phyloP scores from a whole-genome alignment of 2,329 filamentous ascomycete genomes.

The Trichophyton mentagrophytes region DNA sequence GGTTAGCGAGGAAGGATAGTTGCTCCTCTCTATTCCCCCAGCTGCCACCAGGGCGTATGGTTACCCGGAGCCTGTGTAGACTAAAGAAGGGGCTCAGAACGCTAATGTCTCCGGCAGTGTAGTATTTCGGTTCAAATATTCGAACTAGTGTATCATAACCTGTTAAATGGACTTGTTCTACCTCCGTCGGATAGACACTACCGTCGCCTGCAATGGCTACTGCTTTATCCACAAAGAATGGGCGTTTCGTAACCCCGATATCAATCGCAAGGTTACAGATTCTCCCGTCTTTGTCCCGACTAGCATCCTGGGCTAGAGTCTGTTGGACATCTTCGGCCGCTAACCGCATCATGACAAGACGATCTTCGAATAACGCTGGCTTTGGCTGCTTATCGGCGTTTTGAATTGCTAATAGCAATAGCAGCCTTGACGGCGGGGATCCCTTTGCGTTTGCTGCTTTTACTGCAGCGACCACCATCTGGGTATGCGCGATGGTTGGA shows the following conservation, averaged over 20 bases:
- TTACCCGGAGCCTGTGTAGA: slow-evolving; percentile 33
- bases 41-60: slow-evolving; percentile 30
- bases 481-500: slow-evolving; percentile 46
- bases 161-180: slow-evolving; percentile 37
- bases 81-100: slow-evolving; percentile 32
- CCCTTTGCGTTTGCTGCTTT: slow-evolving; percentile 20
- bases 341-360: slow-evolving; percentile 38
- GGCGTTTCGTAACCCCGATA: slow-evolving; percentile 37
- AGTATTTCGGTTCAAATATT: slow-evolving; percentile 39
- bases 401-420: slow-evolving; percentile 50
- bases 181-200: slow-evolving; percentile 22
- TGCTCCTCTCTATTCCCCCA: slow-evolving; percentile 31
- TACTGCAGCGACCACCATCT: slow-evolving; percentile 43
- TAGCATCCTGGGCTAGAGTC: slow-evolving; percentile 3
- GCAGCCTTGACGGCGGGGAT: slow-evolving; percentile 29
- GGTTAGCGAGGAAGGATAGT: slow-evolving; percentile 23
- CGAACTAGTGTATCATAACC: slow-evolving; percentile 39
- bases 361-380: slow-evolving; percentile 37
- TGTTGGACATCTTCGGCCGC: slow-evolving; percentile 32
- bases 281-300: background rate
- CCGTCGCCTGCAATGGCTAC: slow-evolving; percentile 24
- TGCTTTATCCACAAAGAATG: slow-evolving; percentile 39
- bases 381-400: slow-evolving; percentile 52
- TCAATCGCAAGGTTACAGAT: slow-evolving; percentile 23
- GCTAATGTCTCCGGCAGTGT: slow-evolving; percentile 32